Conservation (phyloP, 345 rosid genomes). For the Euphorbia lathyris region DNA sequence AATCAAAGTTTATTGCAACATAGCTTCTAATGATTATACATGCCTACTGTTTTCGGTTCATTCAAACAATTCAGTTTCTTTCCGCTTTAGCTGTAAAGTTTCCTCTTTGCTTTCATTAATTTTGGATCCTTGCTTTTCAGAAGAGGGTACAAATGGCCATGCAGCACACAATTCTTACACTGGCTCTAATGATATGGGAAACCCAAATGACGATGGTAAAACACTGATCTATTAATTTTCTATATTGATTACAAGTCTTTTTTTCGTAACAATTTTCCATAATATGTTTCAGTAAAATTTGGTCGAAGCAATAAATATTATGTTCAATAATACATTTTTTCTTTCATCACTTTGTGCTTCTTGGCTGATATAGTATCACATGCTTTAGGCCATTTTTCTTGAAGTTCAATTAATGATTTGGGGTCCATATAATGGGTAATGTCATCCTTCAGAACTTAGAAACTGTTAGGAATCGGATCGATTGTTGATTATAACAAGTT, state of each 20-base stretch:
- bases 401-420: neutral
- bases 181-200: slow-evolving; percentile 40
- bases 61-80: slow-evolving; percentile 7
- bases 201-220: slow-evolving; percentile 55
- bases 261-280: neutral
- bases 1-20: no score
- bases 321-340: neutral
- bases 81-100: neutral
- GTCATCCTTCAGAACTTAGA: neutral
- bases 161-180: slow-evolving; percentile 30
- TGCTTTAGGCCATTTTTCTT: neutral
- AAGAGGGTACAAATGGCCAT: slow-evolving; percentile 50
- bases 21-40: neutral
- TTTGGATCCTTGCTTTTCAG: slow-evolving; percentile 28
- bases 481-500: no score
- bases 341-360: neutral
- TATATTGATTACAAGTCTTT: neutral
- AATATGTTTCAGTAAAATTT: neutral
- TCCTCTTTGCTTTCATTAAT: neutral
- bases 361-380: neutral
- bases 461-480: no score
- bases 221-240: neutral
- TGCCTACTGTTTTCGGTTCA: neutral
- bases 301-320: neutral
- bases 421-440: neutral